Evolutionary conservation across 148 eudicot genomes (phyloP), one percentile per base, ranked within the genome.

Genomic region (Tetragonia tetragonoides): DNA sequence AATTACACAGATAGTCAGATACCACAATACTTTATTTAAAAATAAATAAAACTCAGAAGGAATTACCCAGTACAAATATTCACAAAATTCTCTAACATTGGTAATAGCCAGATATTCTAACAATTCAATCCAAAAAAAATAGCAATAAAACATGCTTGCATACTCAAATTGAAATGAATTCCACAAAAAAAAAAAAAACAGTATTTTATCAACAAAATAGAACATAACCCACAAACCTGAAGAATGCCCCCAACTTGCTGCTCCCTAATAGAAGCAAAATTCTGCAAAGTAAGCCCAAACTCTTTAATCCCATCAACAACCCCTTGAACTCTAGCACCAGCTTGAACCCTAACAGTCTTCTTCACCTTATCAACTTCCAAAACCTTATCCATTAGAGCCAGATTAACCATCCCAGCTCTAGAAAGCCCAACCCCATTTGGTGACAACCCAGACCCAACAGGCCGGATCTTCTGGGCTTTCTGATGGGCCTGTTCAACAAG

Each of bases 201-300:
- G 39, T 51, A 54, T n/a, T 12, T 20, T 42, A 66, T 41, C 40
- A 51, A 39, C 1, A 21, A 34, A 3, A 62, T 68, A 38, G 56
- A 4, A 56, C 59, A 60, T 74, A 46, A 66, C 34, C 64, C 67
- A 54, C 6, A 28, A 78, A 91, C 96, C 96, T 95, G 99, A 85
- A 95, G 77, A 85, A 95, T 91, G 75, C 99, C 99, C 44, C 99
- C 99, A 84, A 95, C 84, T 69, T 95, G 99, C 84, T 92, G 99
- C 79, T 92, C 99, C 66, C 97, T 79, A 68, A 95, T 95, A 0
- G 97, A 92, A 28, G 96, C 98, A 67, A 92, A 95, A 83, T 95
- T 95, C 91, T 95, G 97, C 87, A 95, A 75, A 69, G 97, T 95
- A 68, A 92, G 80, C 28, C 98, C 99, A 85, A 75, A 76, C 24